Evolutionary conservation across 148 eudicot species (phyloP).

Genomic region (Drosera capensis): DNA sequence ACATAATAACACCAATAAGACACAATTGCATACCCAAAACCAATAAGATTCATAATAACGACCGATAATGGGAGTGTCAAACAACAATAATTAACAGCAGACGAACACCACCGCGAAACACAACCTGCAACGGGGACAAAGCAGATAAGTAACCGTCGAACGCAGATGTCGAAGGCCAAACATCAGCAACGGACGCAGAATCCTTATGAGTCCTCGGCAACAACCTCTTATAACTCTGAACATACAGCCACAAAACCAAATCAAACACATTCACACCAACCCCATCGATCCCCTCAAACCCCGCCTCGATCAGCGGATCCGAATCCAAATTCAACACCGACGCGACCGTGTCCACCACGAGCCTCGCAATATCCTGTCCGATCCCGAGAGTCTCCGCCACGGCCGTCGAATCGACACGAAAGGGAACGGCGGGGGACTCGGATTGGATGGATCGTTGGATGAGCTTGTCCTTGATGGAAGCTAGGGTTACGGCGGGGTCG

Average conservation of each 20-base stretch:
- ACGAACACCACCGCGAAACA: neutral
- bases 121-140: slow-evolving; percentile 91
- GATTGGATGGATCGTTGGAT: slow-evolving; percentile 15
- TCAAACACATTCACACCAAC: slow-evolving; percentile 54
- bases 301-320: slow-evolving; percentile 41
- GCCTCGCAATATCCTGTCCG: slow-evolving; percentile 46
- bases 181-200: slow-evolving; percentile 84
- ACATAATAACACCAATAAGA: no score
- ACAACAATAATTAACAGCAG: neutral
- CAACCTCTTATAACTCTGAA: slow-evolving; percentile 81
- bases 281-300: slow-evolving; percentile 24
- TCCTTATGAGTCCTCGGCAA: slow-evolving; percentile 76
- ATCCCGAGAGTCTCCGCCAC: slow-evolving; percentile 45
- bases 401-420: slow-evolving; percentile 27
- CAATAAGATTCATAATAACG: no score
- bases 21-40: no score
- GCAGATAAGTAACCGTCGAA: slow-evolving; percentile 85
- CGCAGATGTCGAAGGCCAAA: slow-evolving; percentile 90
- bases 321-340: slow-evolving; percentile 37
- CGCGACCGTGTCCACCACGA: slow-evolving; percentile 52
- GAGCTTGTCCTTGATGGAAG: slow-evolving; percentile 38
- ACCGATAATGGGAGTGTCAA: no score
- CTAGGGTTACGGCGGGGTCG: slow-evolving; percentile 49
- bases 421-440: no score
- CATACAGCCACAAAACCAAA: slow-evolving; percentile 61